phyloP scores from a whole-genome alignment of 129 eudicot genomes.

The Artemisia argyi region DNA sequence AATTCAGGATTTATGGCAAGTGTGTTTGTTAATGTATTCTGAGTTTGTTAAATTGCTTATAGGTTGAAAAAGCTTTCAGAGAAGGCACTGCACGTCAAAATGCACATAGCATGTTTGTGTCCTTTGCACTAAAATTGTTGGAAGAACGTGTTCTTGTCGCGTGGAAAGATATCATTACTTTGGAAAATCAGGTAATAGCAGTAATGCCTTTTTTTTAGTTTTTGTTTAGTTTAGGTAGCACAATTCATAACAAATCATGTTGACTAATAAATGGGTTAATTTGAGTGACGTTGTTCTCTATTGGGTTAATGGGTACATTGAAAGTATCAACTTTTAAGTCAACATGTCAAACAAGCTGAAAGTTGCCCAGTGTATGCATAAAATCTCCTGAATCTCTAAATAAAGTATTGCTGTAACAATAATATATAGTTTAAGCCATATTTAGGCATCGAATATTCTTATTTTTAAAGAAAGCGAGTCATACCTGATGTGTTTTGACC shows the following conservation, averaged over 20 bases:
- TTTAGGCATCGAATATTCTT: too few species aligned
- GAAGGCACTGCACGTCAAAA: slow-evolving; percentile 99
- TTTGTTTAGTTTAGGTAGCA: background rate
- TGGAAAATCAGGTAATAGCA: slow-evolving; percentile 77
- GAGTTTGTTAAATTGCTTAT: slow-evolving; percentile 19
- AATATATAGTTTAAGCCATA: too few species aligned
- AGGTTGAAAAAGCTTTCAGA: slow-evolving; percentile 99
- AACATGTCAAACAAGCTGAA: background rate
- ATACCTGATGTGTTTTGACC: too few species aligned
- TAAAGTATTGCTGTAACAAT: background rate
- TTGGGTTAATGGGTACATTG: background rate
- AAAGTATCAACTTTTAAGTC: background rate
- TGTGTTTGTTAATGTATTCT: slow-evolving; percentile 13
- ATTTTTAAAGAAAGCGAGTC: too few species aligned
- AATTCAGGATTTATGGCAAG: too few species aligned
- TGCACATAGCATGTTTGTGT: slow-evolving; percentile 96
- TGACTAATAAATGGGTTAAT: background rate
- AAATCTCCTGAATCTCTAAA: background rate
- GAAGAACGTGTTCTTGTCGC: slow-evolving; percentile 92
- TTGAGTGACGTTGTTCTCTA: background rate
- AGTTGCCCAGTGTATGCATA: background rate
- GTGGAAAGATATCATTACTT: slow-evolving; percentile 85
- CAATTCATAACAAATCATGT: background rate
- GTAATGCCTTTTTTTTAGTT: background rate
- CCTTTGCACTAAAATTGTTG: slow-evolving; percentile 80